Evolutionary conservation across 2,329 filamentous ascomycete genomes (phyloP), one percentile per base, ranked within the genome.

Genomic region (Ilyonectria sp.): DNA sequence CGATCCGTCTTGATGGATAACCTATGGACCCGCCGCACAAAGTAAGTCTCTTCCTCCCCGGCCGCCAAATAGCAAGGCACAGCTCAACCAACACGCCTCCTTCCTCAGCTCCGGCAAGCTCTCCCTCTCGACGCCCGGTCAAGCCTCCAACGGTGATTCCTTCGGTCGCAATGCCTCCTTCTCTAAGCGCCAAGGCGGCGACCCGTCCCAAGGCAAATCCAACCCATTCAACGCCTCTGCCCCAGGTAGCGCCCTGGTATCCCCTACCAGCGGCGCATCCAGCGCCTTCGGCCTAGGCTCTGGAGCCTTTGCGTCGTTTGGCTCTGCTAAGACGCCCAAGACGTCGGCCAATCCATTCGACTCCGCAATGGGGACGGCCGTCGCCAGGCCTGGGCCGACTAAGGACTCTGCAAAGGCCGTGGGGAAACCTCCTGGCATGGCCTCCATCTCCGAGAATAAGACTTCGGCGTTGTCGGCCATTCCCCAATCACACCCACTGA

Each of bases 211-310:
- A 79, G 91, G 90, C 77, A 91, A 91, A 80, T 86, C 88, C 69
- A 96, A 94, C 81, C 92, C 94, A 26, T 95, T 97, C 85, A 86
- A 60, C 58, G 65, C 90, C 74, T 89, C 93, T 73, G 90, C 93
- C 92, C 67, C 89, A 92, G 76, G 90, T 89, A 68, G 89, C 87
- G 74, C 77, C 52, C 63, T 81, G 63, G 77, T 76, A 44, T 81
- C 80, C 40, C 80, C 80, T 23, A 80, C 79, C 33, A 89, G 88
- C 64, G 89, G 89, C 65, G 94, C 93, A 62, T 94, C 94, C 19
- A 95, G 92, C 76, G 95, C 95, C 65, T 99, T 99, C 82, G 95
- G 94, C 57, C 86, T 99, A 68, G 96, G 96, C 46, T 97, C 94
- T 19, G 96, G 96, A 74, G 96, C 96, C 62, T 99, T 99, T 80